phyloP scores from a whole-genome alignment of 306 rosid genomes.

The Prinsepia uniflora region DNA sequence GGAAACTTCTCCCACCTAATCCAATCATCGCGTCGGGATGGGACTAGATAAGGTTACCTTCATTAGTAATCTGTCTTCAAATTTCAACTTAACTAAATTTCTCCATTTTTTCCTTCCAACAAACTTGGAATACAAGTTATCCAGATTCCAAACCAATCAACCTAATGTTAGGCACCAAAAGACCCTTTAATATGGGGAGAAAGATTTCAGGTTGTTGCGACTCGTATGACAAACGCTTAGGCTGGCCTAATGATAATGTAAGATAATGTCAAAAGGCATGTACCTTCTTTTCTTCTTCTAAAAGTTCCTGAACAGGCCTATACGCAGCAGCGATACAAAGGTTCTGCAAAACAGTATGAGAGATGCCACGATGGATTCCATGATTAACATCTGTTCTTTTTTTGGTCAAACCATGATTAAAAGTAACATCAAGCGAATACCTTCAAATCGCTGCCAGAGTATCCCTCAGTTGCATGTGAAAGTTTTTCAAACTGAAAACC shows the following conservation, averaged over 20 bases:
- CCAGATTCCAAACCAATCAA: too few relatives aligned
- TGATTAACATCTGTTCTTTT: background rate
- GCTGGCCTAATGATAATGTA: background rate
- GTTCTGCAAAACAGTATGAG: conserved; percentile 51
- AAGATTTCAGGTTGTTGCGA: too few relatives aligned
- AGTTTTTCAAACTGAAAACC: conserved; percentile 70
- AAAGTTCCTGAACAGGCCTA: conserved; percentile 90
- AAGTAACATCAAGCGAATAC: conserved; percentile 29
- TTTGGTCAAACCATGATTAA: too few relatives aligned
- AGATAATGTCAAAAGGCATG: conserved; percentile 1
- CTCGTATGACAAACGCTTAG: background rate
- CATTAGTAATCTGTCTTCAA: too few relatives aligned
- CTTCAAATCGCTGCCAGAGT: conserved; percentile 98
- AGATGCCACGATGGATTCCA: background rate
- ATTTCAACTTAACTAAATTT: too few relatives aligned
- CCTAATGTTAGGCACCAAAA: too few relatives aligned
- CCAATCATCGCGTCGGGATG: too few relatives aligned
- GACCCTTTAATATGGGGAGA: too few relatives aligned
- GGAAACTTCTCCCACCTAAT: too few relatives aligned
- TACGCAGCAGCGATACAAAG: conserved; percentile 95
- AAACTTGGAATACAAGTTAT: too few relatives aligned
- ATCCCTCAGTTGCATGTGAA: conserved; percentile 82
- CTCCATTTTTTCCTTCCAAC: too few relatives aligned
- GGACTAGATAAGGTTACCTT: too few relatives aligned
- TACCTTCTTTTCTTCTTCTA: conserved; percentile 78